Base-by-base conservation (phyloP, 257 asterid genomes). In the Mitragyna speciosa region DNA sequence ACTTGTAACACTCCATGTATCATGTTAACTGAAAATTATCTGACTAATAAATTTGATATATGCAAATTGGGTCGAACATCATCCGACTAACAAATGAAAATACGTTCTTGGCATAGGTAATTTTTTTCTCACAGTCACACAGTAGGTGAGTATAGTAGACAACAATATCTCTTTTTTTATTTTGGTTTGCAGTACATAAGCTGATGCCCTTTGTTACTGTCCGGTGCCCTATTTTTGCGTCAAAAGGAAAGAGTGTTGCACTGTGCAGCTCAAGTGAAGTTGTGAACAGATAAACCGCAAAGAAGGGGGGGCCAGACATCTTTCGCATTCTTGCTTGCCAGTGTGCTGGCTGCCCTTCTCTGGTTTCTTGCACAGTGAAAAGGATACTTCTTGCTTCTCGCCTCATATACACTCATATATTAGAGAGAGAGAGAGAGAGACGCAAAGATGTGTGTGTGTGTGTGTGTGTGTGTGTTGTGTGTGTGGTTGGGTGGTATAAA, bases 401-500 rank as follows among this genome's bases (percentile, higher is more conserved):
- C 64, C 12, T 70, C 77, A 11, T 66, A n/a, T 78, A 11, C 24
- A 20, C 52, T 9, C 28, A 33, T 58, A 75, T 73, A 41, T 65
- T 19, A 78, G 52, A 72, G 78, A 28, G 24, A 69, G 19, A 81
- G 0, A n/a, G n/a, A n/a, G n/a, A n/a, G n/a, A n/a, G n/a, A n/a
- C n/a, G n/a, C n/a, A n/a, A n/a, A n/a, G n/a, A n/a, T n/a, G n/a
- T n/a, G n/a, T 45, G 64, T 64, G 64, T 30, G 20, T n/a, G 24
- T n/a, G 7, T 26, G 28, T n/a, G 14, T 80, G n/a, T 59, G 68
- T 64, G 77, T 77, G 80, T 49, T 19, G 65, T 78, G 81, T 76
- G 83, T 87, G 85, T 79, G 85, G 51, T 84, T 80, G 84, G 84
- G 80, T 83, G 88, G 70, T 89, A 89, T 84, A 89, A 84, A 85